Base-by-base conservation (phyloP, 257 asterid genomes). In the Avicennia marina region DNA sequence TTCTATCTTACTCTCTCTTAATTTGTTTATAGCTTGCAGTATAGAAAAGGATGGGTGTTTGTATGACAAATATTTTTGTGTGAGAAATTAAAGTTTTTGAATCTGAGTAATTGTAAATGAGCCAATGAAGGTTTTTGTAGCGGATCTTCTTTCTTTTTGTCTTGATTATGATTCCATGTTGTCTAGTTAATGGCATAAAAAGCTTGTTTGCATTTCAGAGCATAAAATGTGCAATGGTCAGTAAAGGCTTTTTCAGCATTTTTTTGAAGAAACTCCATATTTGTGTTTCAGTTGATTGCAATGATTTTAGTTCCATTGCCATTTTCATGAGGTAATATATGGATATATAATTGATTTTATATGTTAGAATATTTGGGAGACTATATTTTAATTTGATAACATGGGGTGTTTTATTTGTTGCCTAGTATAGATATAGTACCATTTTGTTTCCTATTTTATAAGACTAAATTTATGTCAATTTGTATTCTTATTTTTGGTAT, bases 81-180 rank as follows among this genome's bases (percentile, higher is more conserved):
- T n/a, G n/a, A n/a, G 17, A 59, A 34, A 25, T 15, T 53, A 4
- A 34, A 66, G 36, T 24, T 58, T 54, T 27, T 26, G 11, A 17
- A 32, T 36, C 63, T 21, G 15, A 26, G 18, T 60, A 44, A 24
- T 31, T 17, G 16, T 48, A 34, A 9, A 62, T 47, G 65, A 29
- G n/a, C n/a, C n/a, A 34, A 24, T 25, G 49, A 45, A 34, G 33
- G 25, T 43, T 53, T 29, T 19, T 25, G 18, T 27, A 44, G 29
- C 39, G 6, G 2, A 32, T 40, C 22, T 6, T 43, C 18, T 49
- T 41, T 63, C 61, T 43, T 38, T 10, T 10, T 49, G 16, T n/a
- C 57, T 70, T 64, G 11, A 43, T 57, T 33, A 17, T 49, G 5
- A 15, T 19, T 12, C 10, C 27, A 12, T 43, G n/a, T n/a, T n/a